phyloP scores from a whole-genome alignment of 352 stramenopile species.

The Phytopythium aichiense region DNA sequence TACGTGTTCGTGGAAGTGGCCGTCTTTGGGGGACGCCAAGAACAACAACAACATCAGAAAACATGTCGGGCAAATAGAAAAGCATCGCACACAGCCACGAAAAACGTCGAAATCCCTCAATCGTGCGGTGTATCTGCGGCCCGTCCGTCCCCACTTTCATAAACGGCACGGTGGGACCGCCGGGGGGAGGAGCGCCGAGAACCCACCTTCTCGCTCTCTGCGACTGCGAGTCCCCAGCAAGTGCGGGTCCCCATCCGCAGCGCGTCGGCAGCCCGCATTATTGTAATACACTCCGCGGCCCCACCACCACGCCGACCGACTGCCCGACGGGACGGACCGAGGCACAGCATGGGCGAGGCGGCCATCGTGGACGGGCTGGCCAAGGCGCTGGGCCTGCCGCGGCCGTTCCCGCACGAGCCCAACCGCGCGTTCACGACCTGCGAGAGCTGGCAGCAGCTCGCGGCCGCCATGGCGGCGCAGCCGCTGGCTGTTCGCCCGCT shows the following conservation, averaged over 20 bases:
- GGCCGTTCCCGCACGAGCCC: constrained; percentile 52
- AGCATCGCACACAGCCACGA: no score
- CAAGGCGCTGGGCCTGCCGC: constrained; percentile 50
- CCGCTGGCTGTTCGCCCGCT: constrained; percentile 53
- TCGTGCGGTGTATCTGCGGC: neutral
- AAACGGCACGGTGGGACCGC: neutral
- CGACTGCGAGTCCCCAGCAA: no score
- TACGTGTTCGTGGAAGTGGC: neutral
- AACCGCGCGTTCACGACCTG: constrained; percentile 62
- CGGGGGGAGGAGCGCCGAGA: neutral
- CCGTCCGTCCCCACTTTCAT: neutral
- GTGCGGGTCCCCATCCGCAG: neutral
- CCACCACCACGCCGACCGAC: no score
- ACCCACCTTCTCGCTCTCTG: neutral
- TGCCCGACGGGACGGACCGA: no score
- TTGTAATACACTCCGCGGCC: neutral
- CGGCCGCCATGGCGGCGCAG: constrained; percentile 40
- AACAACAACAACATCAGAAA: neutral
- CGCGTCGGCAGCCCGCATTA: neutral
- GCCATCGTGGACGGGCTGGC: constrained; percentile 48
- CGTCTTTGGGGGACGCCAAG: neutral
- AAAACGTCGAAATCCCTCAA: neutral
- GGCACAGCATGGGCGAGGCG: constrained; percentile 15
- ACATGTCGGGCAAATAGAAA: neutral
- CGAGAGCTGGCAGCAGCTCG: constrained; percentile 60